Percentiles rank a stretch among this genome's conserved stretches.
phyloP scores from a whole-genome alignment of 495 filamentous ascomycete genomes.

The Margaritispora aquatica region DNA sequence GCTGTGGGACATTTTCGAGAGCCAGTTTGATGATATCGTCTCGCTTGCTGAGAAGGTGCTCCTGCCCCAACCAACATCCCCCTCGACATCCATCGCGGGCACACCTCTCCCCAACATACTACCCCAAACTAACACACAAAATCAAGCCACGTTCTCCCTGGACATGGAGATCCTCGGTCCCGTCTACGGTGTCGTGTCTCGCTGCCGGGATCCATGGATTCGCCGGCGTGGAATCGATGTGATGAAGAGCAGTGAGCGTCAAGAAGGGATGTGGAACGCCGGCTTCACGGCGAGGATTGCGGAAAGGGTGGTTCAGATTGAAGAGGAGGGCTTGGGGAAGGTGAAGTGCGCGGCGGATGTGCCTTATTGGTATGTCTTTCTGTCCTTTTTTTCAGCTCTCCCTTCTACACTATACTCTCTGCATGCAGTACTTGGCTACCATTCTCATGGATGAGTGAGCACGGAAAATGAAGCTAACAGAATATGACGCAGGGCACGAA shows the following conservation, averaged over 20 bases:
- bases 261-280: slow-evolving; percentile 18
- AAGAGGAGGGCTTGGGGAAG: slow-evolving; percentile 14
- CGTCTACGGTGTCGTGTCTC: slow-evolving; percentile 5
- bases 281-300: slow-evolving; percentile 12
- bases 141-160: slow-evolving; percentile 12
- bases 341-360: slow-evolving; percentile 4
- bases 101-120: too few relatives aligned
- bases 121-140: not conserved
- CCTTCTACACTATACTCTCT: not conserved
- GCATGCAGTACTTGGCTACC: not conserved
- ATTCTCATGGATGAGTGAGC: not conserved
- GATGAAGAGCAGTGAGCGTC: slow-evolving; percentile 1
- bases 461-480: not conserved
- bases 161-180: slow-evolving; percentile 19
- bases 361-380: slow-evolving; percentile 8
- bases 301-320: slow-evolving; percentile 15
- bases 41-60: slow-evolving; percentile 2
- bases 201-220: slow-evolving; percentile 16
- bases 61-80: not conserved
- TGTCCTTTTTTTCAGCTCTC: not conserved
- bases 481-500: slow-evolving; percentile 10
- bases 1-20: slow-evolving; percentile 5
- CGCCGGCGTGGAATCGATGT: slow-evolving; percentile 15
- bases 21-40: slow-evolving; percentile 6
- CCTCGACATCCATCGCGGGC: not conserved